A percentile compares a stretch with the other conserved stretches of the same genome.
These are phyloP conservation scores for Echites panduratus DNA, from an alignment of 257 asterid species.

Conservation along the genomic window DNA sequence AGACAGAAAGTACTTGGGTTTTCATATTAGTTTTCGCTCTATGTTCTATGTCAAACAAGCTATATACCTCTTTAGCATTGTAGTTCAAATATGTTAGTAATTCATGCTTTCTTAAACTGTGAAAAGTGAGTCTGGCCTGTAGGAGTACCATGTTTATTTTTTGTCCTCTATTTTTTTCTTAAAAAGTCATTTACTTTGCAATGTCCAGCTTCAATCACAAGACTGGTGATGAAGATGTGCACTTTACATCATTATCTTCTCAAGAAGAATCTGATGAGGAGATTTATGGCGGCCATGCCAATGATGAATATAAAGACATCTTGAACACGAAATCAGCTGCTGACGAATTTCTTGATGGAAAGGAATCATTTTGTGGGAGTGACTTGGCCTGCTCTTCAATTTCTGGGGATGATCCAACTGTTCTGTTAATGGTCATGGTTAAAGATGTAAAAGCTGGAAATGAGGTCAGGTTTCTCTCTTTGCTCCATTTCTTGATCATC, in stretches of 20 bases:
- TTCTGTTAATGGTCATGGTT: conserved; percentile 74
- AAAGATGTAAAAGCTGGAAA: conserved; percentile 68
- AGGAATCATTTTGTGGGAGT: conserved; percentile 25
- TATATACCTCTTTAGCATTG: not conserved
- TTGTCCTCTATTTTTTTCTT: conserved; percentile 9
- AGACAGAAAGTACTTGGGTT: not conserved
- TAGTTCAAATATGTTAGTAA: not conserved
- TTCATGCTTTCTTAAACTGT: not conserved
- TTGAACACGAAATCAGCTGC: conserved; percentile 27
- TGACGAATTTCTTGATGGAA: conserved; percentile 30
- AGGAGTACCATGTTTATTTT: not conserved
- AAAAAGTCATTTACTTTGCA: conserved; percentile 15
- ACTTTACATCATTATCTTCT: conserved; percentile 59
- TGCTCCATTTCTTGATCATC: conserved; percentile 3
- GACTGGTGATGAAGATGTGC: conserved; percentile 88
- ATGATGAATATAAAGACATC: conserved; percentile 27
- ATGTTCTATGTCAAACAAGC: not conserved
- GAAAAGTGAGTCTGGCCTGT: not conserved
- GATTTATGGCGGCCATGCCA: conserved; percentile 19
- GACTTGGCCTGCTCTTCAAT: conserved; percentile 45
- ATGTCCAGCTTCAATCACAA: conserved; percentile 86
- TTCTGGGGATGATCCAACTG: conserved; percentile 39
- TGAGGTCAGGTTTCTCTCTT: conserved; percentile 45
- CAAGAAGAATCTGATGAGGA: conserved; percentile 46
- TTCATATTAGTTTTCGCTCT: not conserved